Base-by-base conservation (phyloP, 257 asterid genomes). In the Cordia subcordata region DNA sequence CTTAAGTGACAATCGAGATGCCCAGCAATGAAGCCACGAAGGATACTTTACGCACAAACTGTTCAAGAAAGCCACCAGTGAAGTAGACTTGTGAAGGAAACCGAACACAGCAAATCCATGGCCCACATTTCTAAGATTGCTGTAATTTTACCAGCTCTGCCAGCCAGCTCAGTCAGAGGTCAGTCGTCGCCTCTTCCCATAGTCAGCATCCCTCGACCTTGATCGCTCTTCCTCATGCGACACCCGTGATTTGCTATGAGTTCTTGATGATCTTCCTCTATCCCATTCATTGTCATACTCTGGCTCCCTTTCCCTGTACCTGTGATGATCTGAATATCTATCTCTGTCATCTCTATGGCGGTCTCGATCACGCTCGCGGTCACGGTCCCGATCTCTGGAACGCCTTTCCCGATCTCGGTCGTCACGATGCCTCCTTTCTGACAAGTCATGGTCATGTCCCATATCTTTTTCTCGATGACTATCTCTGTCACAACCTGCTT, bases 161-260 rank as follows among this genome's bases (percentile, higher is more conserved):
- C 84, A 13, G 94, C 49, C 59, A 13, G 66, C 57, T 81, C 75
- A 89, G 54, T 88, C 84, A 13, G 94, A 75, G 64, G 88, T 70
- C 55, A 80, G 59, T 18, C 88, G 86, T 42, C 8, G 84, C 80
- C 85, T 82, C 73, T 84, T 84, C 64, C 88, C 88, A 75, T 84
- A 80, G 57, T 84, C 95, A 49, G 85, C 77, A 73, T 84, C 95
- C 77, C 88, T 84, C 33, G 95, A 75, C 71, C 86, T 84, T 20
- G 95, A 84, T 11, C 90, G 68, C 32, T 69, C 88, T 63, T 84
- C 85, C 18, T 74, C 90, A 11, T 77, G 91, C 20, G 88, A 72
- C 19, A 79, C 13, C 60, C 90, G 72, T 38, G 94, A 74, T 77
- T 87, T 87, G 71, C 83, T 71, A 57, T 75, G 88, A 68, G 80